A percentile compares a stretch with the other conserved stretches of the same genome.
Evolutionary conservation across 2,329 filamentous ascomycete species (phyloP).

Genomic region (Whalleya microplaca): DNA sequence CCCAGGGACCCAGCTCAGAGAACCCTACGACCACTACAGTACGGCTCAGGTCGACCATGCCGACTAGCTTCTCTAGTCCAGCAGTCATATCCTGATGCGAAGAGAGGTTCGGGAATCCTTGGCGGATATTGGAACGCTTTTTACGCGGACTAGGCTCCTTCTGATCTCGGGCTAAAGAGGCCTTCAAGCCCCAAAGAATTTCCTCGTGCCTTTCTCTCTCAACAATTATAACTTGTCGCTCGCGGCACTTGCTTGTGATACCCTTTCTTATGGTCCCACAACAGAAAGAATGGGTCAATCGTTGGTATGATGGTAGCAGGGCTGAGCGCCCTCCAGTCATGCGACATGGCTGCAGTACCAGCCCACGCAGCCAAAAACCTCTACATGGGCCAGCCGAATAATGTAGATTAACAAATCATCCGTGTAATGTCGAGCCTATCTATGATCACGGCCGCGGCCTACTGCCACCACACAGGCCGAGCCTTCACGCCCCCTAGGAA

Average conservation of each 20-base stretch:
- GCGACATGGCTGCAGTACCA: conserved; percentile 19
- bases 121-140: conserved; percentile 18
- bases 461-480: conserved; percentile 22
- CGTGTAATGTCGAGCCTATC: conserved; percentile 21
- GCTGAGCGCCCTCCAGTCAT: conserved; percentile 9
- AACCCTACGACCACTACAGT: conserved; percentile 98
- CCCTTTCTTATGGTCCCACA: not conserved
- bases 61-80: conserved; percentile 38
- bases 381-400: conserved; percentile 19
- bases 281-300: conserved; percentile 25
- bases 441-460: conserved; percentile 25
- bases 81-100: too few species aligned
- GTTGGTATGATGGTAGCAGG: conserved; percentile 26
- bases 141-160: not conserved
- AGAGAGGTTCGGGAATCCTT: not conserved
- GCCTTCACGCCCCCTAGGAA: conserved; percentile 20
- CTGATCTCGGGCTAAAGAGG: not conserved
- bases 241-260: too few species aligned
- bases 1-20: conserved; percentile 94
- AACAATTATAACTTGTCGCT: not conserved
- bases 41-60: conserved; percentile 98
- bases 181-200: conserved; percentile 6
- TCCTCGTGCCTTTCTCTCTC: conserved; percentile 11
- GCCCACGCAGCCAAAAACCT: conserved; percentile 21
- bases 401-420: conserved; percentile 24